A percentile compares a stretch with the other conserved stretches of the same genome.
These are phyloP conservation scores for Auricularia auricula-judae DNA, from an alignment of 768 basidiomycete genomes.

Conservation along the genomic window DNA sequence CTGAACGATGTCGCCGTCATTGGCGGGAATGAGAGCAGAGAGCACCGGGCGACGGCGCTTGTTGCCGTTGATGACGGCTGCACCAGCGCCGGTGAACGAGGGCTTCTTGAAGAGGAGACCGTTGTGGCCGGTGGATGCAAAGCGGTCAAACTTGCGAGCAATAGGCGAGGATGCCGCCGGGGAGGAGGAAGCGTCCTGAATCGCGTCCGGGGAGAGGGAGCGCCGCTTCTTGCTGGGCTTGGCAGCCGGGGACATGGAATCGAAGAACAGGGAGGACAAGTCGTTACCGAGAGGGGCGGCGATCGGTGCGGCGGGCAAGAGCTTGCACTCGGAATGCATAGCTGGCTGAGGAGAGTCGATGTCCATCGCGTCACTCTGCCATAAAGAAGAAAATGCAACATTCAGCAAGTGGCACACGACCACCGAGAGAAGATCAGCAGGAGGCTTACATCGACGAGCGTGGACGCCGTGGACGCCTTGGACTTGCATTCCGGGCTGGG, in stretches of 20 bases:
- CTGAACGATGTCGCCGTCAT: conserved; percentile 24
- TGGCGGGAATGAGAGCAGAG: conserved; percentile 48
- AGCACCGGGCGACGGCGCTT: conserved; percentile 61
- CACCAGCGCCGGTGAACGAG: conserved; percentile 41
- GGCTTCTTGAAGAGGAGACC: conserved; percentile 26
- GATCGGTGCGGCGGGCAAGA: conserved; percentile 16
- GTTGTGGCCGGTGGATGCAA: conserved; percentile 16
- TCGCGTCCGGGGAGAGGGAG: conserved; percentile 18
- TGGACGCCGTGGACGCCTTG: not conserved
- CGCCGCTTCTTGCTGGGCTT: conserved; percentile 20
- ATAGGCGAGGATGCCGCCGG: conserved; percentile 41
- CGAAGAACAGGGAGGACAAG: conserved; percentile 55
- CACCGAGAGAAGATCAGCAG: conserved; percentile 18
- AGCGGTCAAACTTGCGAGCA: conserved; percentile 36
- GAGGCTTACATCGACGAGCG: not conserved
- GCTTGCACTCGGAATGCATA: conserved; percentile 26
- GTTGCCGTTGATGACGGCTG: conserved; percentile 28
- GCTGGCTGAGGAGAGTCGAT: conserved; percentile 39
- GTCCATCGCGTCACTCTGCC: conserved; percentile 65
- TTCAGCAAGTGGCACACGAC: conserved; percentile 9
- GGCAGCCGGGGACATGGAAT: conserved; percentile 35
- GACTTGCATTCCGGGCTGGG: not conserved
- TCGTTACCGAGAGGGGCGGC: conserved; percentile 12
- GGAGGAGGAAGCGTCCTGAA: conserved; percentile 30
- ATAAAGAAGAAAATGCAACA: not conserved